A percentile compares a stretch with the other conserved stretches of the same genome.
Evolutionary conservation across 2,329 filamentous ascomycete species (phyloP).

Genomic region (Elsinoe ampelina): DNA sequence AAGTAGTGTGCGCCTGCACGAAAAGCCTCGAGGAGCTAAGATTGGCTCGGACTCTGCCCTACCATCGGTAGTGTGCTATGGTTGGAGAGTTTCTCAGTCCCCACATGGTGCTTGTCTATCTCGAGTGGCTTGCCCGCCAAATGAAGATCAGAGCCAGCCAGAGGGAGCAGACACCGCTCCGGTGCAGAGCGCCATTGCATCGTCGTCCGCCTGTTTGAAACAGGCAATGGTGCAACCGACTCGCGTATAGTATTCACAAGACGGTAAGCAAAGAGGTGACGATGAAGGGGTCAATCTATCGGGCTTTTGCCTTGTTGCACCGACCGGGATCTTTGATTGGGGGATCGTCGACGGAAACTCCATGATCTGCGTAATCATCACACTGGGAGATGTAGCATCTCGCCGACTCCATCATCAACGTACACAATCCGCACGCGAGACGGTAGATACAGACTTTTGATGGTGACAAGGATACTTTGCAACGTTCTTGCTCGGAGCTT

Average conservation of each 20-base stretch:
- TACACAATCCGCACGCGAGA: background rate
- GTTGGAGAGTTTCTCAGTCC: background rate
- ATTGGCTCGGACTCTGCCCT: background rate
- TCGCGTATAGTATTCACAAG: background rate
- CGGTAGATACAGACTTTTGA: background rate
- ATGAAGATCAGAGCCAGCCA: constrained; percentile 11
- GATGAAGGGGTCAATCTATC: background rate
- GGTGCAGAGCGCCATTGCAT: background rate
- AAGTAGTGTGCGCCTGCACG: background rate
- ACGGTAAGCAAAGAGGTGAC: constrained; percentile 8
- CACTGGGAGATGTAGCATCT: background rate
- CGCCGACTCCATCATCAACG: background rate
- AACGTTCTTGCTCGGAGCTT: background rate
- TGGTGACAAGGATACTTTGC: background rate
- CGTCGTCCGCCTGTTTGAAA: constrained; percentile 7
- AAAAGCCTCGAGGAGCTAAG: background rate
- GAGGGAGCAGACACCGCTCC: constrained; percentile 7
- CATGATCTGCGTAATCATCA: constrained; percentile 4
- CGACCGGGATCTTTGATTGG: constrained; percentile 11
- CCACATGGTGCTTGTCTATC: constrained; percentile 5
- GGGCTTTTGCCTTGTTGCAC: background rate
- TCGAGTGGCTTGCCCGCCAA: constrained; percentile 7
- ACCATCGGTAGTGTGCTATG: constrained; percentile 4
- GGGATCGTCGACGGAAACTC: constrained; percentile 5
- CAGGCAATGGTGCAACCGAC: constrained; percentile 9